Base-by-base conservation (phyloP, 108 stramenopile genomes). In the Stephanodiscus minutulus region DNA sequence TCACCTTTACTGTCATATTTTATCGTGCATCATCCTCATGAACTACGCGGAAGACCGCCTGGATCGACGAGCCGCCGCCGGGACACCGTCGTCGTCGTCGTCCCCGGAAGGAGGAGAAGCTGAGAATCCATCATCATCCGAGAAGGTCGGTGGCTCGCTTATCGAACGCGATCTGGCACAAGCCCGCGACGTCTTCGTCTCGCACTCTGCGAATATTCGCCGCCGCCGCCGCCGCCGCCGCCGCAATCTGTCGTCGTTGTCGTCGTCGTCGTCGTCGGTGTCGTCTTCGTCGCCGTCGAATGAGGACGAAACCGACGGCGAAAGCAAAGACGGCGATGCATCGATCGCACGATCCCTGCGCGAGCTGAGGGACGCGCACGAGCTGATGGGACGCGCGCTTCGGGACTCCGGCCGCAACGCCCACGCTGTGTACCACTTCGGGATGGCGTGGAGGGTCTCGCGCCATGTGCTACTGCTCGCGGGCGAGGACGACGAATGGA, bases 21-120 rank as follows among this genome's bases (percentile, higher is more conserved):
- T n/a, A n/a, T n/a, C n/a, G n/a, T n/a, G n/a, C n/a, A n/a, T n/a
- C n/a, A n/a, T n/a, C n/a, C n/a, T n/a, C 50, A 87, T 88, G 87
- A 88, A 88, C 60, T 88, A 88, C 57, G 87, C 87, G 5, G 83
- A 78, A 67, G 87, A 88, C 56, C 74, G 87, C 24, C 60, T 82
- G 3, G 87, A 88, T 73, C 75, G 87, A 22, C 77, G 74, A 20
- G 81, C 84, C 10, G 70, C 78, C 39, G 18, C 67, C 54, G 48
- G 39, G 27, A 63, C 43, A 15, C 15, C 15, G 43, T 44, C 13
- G 43, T 13, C 15, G 43, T 44, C 13, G 43, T 22, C 17, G 48
- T 17, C 43, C 43, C 13, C 11, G 7, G 12, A 62, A 39, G 59
- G 41, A 54, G 22, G 24, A 47, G 61, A 18, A 20, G 22, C 36